Conservation (phyloP, 805 yeast genomes). For the Middelhovenomyces tepae region DNA sequence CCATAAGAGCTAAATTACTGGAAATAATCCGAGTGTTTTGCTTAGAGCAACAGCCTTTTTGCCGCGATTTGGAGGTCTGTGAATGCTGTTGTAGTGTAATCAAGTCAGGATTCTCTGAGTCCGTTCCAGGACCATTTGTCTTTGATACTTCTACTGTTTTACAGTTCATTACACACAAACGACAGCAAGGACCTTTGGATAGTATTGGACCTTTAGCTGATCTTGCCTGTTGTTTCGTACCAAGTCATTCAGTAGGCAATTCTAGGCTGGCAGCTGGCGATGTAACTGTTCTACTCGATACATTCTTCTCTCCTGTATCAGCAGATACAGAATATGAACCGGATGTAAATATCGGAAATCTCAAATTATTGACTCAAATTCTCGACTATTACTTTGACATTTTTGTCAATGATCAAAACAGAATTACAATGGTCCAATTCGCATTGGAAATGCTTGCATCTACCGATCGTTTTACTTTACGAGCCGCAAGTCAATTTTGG, state of each 20-base stretch:
- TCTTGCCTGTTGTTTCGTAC: constrained; percentile 23
- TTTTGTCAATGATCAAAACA: constrained; percentile 12
- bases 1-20: constrained; percentile 35
- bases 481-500: constrained; percentile 51
- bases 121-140: constrained; percentile 57
- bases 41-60: constrained; percentile 30
- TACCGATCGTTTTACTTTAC: constrained; percentile 48
- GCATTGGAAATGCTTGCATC: constrained; percentile 35
- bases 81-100: constrained; percentile 59
- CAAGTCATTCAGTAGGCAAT: constrained; percentile 10
- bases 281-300: constrained; percentile 8
- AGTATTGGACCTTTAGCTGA: constrained; percentile 20
- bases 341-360: constrained; percentile 21
- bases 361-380: constrained; percentile 22
- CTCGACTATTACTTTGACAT: constrained; percentile 11
- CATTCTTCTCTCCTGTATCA: constrained; percentile 12
- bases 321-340: constrained; percentile 16
- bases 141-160: constrained; percentile 36
- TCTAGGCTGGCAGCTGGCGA: constrained; percentile 1
- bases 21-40: constrained; percentile 36
- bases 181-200: constrained; percentile 16
- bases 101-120: constrained; percentile 56
- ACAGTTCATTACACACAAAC: constrained; percentile 32
- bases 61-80: constrained; percentile 41
- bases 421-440: constrained; percentile 25